A percentile compares a stretch with the other conserved stretches of the same genome.
These are phyloP conservation scores for Crithidia bombi DNA, from an alignment of 208 protist genomes.

Conservation along the genomic window DNA sequence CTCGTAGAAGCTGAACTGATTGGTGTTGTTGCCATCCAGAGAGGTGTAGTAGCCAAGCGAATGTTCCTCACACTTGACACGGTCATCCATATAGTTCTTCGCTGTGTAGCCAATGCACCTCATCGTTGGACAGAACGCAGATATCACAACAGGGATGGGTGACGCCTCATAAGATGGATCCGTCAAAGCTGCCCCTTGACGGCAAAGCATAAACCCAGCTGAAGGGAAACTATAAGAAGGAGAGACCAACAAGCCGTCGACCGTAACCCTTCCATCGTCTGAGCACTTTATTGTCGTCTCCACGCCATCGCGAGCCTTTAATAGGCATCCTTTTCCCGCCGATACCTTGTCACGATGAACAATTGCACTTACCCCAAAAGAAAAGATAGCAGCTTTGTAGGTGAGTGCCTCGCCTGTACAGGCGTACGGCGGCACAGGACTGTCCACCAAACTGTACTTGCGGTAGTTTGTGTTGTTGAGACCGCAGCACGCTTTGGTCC, in stretches of 20 bases:
- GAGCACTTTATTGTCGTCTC: neutral
- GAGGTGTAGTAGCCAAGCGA: constrained; percentile 31
- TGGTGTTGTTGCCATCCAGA: constrained; percentile 31
- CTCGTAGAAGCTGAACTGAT: constrained; percentile 38
- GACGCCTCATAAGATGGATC: neutral
- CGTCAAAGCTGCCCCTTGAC: constrained; percentile 10
- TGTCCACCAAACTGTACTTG: constrained; percentile 30
- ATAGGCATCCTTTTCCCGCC: neutral
- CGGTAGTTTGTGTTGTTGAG: constrained; percentile 22
- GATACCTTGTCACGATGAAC: neutral
- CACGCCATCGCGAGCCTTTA: neutral
- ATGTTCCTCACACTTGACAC: constrained; percentile 1
- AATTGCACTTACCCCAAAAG: constrained; percentile 1
- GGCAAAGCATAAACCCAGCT: constrained; percentile 11
- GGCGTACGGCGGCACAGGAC: constrained; percentile 30
- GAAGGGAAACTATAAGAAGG: constrained; percentile 18
- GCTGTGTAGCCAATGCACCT: constrained; percentile 27
- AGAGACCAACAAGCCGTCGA: neutral
- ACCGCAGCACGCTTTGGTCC: constrained; percentile 23
- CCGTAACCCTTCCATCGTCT: neutral
- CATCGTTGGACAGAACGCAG: constrained; percentile 14
- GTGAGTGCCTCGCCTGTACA: constrained; percentile 18
- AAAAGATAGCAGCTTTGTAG: constrained; percentile 11
- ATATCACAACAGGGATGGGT: constrained; percentile 16
- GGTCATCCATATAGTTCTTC: constrained; percentile 26